Conservation (phyloP, 768 basidiomycete genomes). For the Kwoniella mangroviensis region DNA sequence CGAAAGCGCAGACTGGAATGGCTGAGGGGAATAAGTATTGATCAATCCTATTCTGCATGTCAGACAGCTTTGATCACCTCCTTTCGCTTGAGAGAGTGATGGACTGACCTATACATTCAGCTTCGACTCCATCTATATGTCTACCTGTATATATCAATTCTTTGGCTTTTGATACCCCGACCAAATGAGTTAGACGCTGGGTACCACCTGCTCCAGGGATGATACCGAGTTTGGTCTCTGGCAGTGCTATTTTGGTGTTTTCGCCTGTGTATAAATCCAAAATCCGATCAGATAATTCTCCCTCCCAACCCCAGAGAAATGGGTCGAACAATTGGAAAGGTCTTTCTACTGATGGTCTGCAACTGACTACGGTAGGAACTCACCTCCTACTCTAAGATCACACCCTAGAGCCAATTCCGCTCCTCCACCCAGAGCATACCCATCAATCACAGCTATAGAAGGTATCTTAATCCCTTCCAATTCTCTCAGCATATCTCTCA, state of each 20-base stretch:
- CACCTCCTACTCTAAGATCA: conserved; percentile 87
- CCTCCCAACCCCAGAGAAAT: no score
- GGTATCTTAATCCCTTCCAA: conserved; percentile 85
- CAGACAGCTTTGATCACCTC: not conserved
- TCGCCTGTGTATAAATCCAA: conserved; percentile 19
- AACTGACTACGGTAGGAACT: conserved; percentile 30
- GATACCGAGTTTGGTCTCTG: conserved; percentile 91
- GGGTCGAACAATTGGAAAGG: no score
- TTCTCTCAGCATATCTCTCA: conserved; percentile 71
- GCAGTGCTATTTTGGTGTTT: conserved; percentile 78
- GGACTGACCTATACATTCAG: conserved; percentile 60
- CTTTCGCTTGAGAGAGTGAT: not conserved
- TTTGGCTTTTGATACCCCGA: conserved; percentile 93
- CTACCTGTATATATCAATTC: conserved; percentile 89
- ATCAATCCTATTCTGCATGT: conserved; percentile 32
- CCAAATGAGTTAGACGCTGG: conserved; percentile 78
- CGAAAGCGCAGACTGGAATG: conserved; percentile 29
- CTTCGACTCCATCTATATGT: conserved; percentile 76
- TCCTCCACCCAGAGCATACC: conserved; percentile 91
- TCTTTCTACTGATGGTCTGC: not conserved
- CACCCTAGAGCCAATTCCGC: conserved; percentile 85
- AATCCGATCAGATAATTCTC: not conserved
- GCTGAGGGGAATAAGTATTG: conserved; percentile 28
- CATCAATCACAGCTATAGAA: conserved; percentile 85
- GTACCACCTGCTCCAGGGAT: conserved; percentile 95